phyloP scores from a whole-genome alignment of 2,329 filamentous ascomycete species.

The Fusarium sp. region DNA sequence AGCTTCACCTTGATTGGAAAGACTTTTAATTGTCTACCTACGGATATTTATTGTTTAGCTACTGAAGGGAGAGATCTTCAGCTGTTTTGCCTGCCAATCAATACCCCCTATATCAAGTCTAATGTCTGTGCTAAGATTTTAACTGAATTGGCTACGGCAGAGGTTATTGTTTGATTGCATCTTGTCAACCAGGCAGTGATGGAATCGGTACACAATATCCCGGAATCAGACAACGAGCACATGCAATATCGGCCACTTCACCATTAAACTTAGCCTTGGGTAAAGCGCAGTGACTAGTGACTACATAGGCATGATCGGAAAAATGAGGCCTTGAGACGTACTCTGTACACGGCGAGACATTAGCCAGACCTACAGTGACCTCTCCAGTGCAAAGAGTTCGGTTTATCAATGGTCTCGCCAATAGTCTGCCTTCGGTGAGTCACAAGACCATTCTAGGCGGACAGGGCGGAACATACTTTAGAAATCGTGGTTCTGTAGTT shows the following conservation, averaged over 20 bases:
- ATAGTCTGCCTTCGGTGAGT: background rate
- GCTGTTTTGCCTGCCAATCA: background rate
- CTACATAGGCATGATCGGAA: background rate
- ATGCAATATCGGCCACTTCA: background rate
- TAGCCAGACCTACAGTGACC: background rate
- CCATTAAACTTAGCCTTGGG: background rate
- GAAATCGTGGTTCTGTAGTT: background rate
- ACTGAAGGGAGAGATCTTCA: background rate
- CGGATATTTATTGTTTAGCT: background rate
- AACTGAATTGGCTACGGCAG: background rate
- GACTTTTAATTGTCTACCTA: background rate
- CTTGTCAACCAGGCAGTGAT: background rate
- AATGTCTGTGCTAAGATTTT: background rate
- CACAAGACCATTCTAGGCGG: background rate
- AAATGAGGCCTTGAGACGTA: background rate
- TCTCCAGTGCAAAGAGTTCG: background rate
- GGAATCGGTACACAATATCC: background rate
- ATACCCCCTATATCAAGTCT: background rate
- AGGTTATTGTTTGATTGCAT: background rate
- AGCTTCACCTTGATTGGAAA: background rate
- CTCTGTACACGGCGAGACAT: background rate
- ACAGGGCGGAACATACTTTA: background rate
- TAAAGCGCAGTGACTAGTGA: background rate
- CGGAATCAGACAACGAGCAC: background rate
- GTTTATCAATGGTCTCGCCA: background rate